These are phyloP conservation scores for Alternaria infectoria DNA, from an alignment of 2,329 filamentous ascomycete species.

Conservation along the genomic window DNA sequence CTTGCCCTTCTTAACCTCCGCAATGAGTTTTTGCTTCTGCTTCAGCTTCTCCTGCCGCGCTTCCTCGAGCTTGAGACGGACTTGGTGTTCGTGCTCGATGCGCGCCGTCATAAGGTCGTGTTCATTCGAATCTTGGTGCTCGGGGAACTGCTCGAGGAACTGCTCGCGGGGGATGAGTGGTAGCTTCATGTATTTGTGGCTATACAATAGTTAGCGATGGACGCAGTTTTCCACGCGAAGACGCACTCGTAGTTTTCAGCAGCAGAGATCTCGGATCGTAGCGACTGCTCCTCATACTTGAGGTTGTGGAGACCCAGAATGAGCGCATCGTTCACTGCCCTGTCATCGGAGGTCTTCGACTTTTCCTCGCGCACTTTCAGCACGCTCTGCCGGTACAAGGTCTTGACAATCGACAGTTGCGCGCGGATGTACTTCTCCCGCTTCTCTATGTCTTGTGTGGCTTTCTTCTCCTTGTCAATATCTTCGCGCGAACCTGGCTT, in stretches of 20 bases:
- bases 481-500: slow-evolving; percentile 28
- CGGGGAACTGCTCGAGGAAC: slow-evolving; percentile 77
- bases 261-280: slow-evolving; percentile 86
- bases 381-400: slow-evolving; percentile 81
- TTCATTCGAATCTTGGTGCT: slow-evolving; percentile 74
- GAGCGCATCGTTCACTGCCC: slow-evolving; percentile 88
- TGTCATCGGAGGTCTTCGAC: slow-evolving; percentile 80
- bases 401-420: slow-evolving; percentile 64
- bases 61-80: slow-evolving; percentile 84
- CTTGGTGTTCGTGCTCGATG: slow-evolving; percentile 87
- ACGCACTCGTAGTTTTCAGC: slow-evolving; percentile 92
- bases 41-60: slow-evolving; percentile 69
- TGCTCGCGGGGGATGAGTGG: slow-evolving; percentile 84
- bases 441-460: slow-evolving; percentile 32
- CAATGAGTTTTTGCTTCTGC: slow-evolving; percentile 71
- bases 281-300: slow-evolving; percentile 92
- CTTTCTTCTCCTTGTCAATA: slow-evolving; percentile 32
- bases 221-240: background rate
- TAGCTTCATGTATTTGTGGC: slow-evolving; percentile 85
- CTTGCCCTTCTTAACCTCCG: slow-evolving; percentile 88
- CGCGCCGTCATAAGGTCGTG: slow-evolving; percentile 86
- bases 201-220: slow-evolving; percentile 45
- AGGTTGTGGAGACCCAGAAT: slow-evolving; percentile 94
- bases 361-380: slow-evolving; percentile 86
- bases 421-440: slow-evolving; percentile 78